phyloP scores from a whole-genome alignment of 805 yeast genomes.

The Kluyveromyces nonfermentans region DNA sequence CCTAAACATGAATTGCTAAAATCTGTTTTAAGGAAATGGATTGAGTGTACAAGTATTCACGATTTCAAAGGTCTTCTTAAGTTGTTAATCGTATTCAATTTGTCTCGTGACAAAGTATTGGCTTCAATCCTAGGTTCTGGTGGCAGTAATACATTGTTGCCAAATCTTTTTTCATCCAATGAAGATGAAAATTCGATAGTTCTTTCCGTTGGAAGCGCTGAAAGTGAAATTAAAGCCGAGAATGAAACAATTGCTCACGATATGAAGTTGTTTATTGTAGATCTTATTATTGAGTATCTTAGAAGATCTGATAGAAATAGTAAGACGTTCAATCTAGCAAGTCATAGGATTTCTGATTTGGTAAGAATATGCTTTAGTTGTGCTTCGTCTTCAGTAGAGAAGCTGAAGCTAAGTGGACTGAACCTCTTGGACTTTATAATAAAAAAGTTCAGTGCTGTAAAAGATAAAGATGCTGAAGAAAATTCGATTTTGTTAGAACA shows the following conservation, averaged over 20 bases:
- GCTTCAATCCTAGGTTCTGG: background rate
- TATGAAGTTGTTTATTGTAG: conserved; percentile 33
- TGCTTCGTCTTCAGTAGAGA: conserved; percentile 58
- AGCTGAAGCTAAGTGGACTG: conserved; percentile 57
- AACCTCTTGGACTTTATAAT: conserved; percentile 55
- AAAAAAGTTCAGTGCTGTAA: conserved; percentile 46
- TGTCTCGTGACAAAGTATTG: conserved; percentile 30
- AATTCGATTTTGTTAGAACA: conserved; percentile 76
- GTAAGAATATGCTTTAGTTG: conserved; percentile 74
- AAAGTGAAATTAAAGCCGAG: background rate
- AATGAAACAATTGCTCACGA: conserved; percentile 12
- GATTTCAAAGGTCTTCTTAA: conserved; percentile 47
- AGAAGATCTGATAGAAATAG: conserved; percentile 1
- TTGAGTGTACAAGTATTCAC: conserved; percentile 38
- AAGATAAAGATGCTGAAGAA: conserved; percentile 65
- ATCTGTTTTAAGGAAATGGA: conserved; percentile 48
- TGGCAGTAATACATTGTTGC: background rate
- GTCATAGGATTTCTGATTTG: conserved; percentile 47
- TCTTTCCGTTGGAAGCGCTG: background rate
- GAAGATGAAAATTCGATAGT: background rate
- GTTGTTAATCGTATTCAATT: conserved; percentile 40
- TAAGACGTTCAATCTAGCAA: conserved; percentile 1
- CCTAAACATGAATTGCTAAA: conserved; percentile 38
- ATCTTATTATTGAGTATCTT: conserved; percentile 1
- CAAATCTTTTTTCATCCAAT: background rate